phyloP scores from a whole-genome alignment of 495 filamentous ascomycete species.

The Talaromyces ruber region DNA sequence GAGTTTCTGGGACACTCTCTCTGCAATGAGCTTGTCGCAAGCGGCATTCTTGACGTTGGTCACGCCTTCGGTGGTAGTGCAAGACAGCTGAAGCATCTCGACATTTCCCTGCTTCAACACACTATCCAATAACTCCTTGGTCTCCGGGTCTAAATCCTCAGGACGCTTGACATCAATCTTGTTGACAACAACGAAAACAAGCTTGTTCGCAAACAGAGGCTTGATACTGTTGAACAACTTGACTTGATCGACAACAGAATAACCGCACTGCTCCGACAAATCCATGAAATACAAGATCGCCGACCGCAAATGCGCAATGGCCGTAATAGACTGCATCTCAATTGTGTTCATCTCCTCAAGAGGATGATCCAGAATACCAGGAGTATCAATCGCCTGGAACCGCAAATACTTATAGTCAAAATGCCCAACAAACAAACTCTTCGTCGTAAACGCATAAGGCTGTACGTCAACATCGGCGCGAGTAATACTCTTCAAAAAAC shows the following conservation, averaged over 20 bases:
- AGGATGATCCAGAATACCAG: conserved; percentile 94
- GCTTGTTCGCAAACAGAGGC: conserved; percentile 93
- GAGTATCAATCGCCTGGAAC: conserved; percentile 84
- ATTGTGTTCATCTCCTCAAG: conserved; percentile 99
- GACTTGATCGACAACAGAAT: conserved; percentile 85
- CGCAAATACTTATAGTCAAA: conserved; percentile 98
- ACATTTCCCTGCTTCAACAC: conserved; percentile 80
- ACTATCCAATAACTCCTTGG: conserved; percentile 65
- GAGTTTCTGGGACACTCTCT: conserved; percentile 89
- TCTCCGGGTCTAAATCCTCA: conserved; percentile 78
- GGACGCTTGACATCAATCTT: conserved; percentile 89
- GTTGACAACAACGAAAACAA: conserved; percentile 94
- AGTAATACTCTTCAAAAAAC: conserved; percentile 83
- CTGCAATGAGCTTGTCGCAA: conserved; percentile 85
- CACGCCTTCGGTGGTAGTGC: conserved; percentile 89
- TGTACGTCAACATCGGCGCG: conserved; percentile 96
- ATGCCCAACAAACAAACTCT: conserved; percentile 93
- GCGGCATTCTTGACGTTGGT: conserved; percentile 91
- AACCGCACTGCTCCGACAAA: conserved; percentile 94
- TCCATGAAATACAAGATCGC: conserved; percentile 98
- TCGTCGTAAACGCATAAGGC: conserved; percentile 98
- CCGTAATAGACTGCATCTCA: conserved; percentile 97
- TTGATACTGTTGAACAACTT: conserved; percentile 91
- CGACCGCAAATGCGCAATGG: conserved; percentile 89
- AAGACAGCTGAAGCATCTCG: conserved; percentile 84